phyloP scores from a whole-genome alignment of 1,284 basidiomycete species.

The Schizophyllum commune region DNA sequence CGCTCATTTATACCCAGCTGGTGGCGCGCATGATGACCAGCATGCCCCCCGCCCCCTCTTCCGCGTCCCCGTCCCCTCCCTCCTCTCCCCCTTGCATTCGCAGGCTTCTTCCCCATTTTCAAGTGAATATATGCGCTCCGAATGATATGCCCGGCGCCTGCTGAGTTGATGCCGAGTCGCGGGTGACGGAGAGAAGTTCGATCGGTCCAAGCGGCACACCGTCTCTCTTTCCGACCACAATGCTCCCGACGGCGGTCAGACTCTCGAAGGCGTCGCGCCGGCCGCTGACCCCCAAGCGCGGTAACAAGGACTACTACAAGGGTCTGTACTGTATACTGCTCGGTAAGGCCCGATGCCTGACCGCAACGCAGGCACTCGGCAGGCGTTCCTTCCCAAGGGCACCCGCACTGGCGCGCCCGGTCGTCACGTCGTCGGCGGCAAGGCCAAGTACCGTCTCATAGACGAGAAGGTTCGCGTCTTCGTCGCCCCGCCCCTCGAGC shows the following conservation, averaged over 20 bases:
- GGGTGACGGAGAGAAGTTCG: slow-evolving; percentile 1
- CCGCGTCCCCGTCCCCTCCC: slow-evolving; percentile 18
- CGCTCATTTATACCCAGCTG: slow-evolving; percentile 21
- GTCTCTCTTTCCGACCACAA: slow-evolving; percentile 18
- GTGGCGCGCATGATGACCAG: slow-evolving; percentile 19
- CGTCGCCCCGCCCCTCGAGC: slow-evolving; percentile 68
- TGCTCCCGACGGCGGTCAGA: slow-evolving; percentile 61
- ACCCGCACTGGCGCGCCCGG: slow-evolving; percentile 83
- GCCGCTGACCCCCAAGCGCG: slow-evolving; percentile 76
- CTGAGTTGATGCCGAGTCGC: background rate
- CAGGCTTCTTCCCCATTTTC: slow-evolving; percentile 36
- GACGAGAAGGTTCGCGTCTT: slow-evolving; percentile 81
- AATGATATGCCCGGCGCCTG: background rate
- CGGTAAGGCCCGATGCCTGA: slow-evolving; percentile 1
- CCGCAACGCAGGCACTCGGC: slow-evolving; percentile 60
- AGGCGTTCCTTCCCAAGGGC: slow-evolving; percentile 76
- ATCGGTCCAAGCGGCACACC: slow-evolving; percentile 2
- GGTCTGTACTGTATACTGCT: slow-evolving; percentile 36
- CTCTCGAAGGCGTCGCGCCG: slow-evolving; percentile 75
- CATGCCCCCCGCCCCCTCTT: slow-evolving; percentile 17
- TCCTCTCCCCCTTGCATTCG: slow-evolving; percentile 18
- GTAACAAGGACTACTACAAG: slow-evolving; percentile 93
- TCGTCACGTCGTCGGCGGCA: slow-evolving; percentile 68
- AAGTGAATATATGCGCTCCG: background rate
- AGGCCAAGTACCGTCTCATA: slow-evolving; percentile 69